These are phyloP conservation scores for Marsdenia floribunda DNA, from an alignment of 257 asterid species.

Conservation along the genomic window DNA sequence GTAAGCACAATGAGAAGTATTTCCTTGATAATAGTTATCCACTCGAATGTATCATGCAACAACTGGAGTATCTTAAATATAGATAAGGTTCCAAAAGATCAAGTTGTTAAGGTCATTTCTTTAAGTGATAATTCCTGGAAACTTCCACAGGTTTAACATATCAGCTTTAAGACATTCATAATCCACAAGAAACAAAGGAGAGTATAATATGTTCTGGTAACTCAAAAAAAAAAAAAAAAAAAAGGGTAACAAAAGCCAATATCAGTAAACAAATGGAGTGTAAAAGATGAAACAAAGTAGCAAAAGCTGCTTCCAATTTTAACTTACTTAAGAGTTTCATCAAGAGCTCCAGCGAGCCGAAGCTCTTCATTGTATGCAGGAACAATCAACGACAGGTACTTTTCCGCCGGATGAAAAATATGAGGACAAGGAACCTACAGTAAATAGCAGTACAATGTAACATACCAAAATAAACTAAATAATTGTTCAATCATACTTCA, in stretches of 20 bases:
- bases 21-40: neutral
- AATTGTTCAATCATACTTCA: neutral
- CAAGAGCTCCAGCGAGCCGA: constrained; percentile 91
- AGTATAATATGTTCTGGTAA: neutral
- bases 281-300: constrained; percentile 1
- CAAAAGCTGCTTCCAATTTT: constrained; percentile 5
- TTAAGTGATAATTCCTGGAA: neutral
- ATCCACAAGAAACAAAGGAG: neutral
- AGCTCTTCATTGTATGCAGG: constrained; percentile 94
- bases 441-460: neutral
- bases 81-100: neutral
- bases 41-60: neutral
- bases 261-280: neutral
- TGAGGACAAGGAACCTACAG: constrained; percentile 73
- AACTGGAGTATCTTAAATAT: neutral
- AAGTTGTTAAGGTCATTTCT: neutral
- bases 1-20: neutral
- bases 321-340: constrained; percentile 71
- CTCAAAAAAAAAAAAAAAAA: neutral
- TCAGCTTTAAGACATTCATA: neutral
- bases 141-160: neutral
- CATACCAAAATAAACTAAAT: neutral
- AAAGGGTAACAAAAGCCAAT: neutral
- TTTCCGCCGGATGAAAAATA: constrained; percentile 70
- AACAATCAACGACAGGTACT: constrained; percentile 68